phyloP scores from a whole-genome alignment of 176 grass and related monocot species.

The Chrysopogon serrulatus region DNA sequence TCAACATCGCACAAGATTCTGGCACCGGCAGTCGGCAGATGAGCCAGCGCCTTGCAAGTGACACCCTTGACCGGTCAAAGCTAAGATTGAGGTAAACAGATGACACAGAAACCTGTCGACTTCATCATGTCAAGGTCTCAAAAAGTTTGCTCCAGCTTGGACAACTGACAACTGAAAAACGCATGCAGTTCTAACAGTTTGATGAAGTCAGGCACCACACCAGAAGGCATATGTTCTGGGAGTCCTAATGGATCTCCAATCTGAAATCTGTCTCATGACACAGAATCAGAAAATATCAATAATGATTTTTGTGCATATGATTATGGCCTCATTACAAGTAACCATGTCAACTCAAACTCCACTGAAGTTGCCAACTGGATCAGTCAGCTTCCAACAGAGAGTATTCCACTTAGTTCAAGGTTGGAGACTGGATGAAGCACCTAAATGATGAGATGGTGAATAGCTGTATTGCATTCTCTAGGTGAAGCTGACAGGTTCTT shows the following conservation, averaged over 20 bases:
- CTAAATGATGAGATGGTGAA: neutral
- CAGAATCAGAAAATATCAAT: neutral
- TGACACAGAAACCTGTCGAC: neutral
- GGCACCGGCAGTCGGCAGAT: constrained; percentile 38
- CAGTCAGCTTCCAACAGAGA: neutral
- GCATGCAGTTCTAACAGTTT: neutral
- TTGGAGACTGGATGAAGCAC: neutral
- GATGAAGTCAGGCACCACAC: neutral
- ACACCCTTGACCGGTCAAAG: constrained; percentile 22
- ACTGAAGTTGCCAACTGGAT: neutral
- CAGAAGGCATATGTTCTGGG: neutral
- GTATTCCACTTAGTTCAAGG: neutral
- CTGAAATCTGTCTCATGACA: neutral
- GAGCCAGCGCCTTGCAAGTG: neutral
- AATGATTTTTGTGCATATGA: neutral
- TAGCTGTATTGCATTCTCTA: neutral
- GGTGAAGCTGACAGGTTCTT: neutral
- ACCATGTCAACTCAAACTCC: neutral
- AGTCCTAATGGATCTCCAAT: neutral
- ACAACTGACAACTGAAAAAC: neutral
- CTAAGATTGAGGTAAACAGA: neutral
- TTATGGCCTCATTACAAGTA: neutral
- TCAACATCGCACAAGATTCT: neutral
- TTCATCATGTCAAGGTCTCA: neutral
- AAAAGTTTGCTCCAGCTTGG: neutral